Evolutionary conservation across 2,329 filamentous ascomycete genomes (phyloP), one percentile per base, ranked within the genome.

Genomic region (Periconia macrospinosa): DNA sequence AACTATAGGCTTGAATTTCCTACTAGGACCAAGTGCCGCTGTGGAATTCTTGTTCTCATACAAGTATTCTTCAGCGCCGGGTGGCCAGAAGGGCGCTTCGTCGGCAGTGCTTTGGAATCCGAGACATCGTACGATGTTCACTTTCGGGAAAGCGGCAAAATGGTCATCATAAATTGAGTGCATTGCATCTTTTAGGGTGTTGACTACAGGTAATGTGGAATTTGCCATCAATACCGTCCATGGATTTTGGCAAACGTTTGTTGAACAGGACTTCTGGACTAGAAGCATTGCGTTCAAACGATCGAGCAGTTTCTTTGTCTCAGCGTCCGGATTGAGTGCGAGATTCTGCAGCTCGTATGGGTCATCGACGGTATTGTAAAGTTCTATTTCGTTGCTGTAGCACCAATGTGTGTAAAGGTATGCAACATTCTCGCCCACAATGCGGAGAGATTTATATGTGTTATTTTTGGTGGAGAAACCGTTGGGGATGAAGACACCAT

Each of bases 331-430:
- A 41, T 15, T 11, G 46, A 2, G 11, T 8, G 43, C 43, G 3
- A 52, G 35, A 30, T 52, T 52, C 14, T 52, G 13, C 17, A 52
- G 13, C 19, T 52, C 43, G 10, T 20, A 47, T 3, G 33, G 49
- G 35, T 52, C 49, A 2, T 19, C 15, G 35, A 6, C 27, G 30
- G 67, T 62, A 56, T 89, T 79, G 65, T 88, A 90, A 2, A 88
- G 78, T 67, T 89, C 86, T 50, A 83, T 81, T 62, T 88, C 86
- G 19, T 44, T 44, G 48, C 84, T 84, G 13, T 74, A 86, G 63
- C 87, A 90, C 85, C 86, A 89, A 0, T 87, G 83, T 0, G 83
- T 80, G 61, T 89, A 89, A 55, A 86, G 84, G 3, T 88, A 68
- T 60, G 81, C 83, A 62, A 87, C 88, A 6, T 73, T 71, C 2